Conservation (phyloP, 176 grass and related monocot genomes). For the Cenchrus purpureus region DNA sequence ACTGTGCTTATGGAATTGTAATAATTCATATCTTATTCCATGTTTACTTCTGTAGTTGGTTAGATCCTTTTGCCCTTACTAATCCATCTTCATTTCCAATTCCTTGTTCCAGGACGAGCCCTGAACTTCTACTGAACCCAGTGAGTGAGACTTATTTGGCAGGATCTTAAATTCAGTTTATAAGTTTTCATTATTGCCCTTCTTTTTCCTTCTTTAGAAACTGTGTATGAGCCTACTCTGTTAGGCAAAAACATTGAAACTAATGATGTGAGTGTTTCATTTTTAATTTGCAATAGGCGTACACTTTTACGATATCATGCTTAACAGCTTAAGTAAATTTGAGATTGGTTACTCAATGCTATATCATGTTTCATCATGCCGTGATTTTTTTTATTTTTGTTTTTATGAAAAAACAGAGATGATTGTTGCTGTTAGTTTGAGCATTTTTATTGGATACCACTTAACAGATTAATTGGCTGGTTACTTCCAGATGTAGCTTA, state of each 20-base stretch:
- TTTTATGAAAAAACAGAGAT: not conserved
- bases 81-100: slow-evolving; percentile 29
- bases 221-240: not conserved
- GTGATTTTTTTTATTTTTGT: not conserved
- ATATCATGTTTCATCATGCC: not conserved
- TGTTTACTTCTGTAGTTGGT: not conserved
- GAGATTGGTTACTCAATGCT: not conserved
- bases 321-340: not conserved
- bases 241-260: not conserved
- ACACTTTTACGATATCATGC: not conserved
- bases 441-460: not conserved
- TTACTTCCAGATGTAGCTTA: slow-evolving; percentile 3
- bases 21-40: not conserved
- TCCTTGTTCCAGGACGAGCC: slow-evolving; percentile 70
- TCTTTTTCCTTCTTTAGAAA: not conserved
- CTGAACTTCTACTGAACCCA: slow-evolving; percentile 82
- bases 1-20: not conserved
- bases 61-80: slow-evolving; percentile 7
- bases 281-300: not conserved
- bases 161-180: slow-evolving; percentile 32
- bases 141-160: slow-evolving; percentile 46
- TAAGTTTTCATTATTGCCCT: not conserved
- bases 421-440: not conserved
- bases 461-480: not conserved
- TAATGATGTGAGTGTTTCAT: not conserved